Evolutionary conservation across 495 filamentous ascomycete species (phyloP).

Genomic region (Talaromyces liani): DNA sequence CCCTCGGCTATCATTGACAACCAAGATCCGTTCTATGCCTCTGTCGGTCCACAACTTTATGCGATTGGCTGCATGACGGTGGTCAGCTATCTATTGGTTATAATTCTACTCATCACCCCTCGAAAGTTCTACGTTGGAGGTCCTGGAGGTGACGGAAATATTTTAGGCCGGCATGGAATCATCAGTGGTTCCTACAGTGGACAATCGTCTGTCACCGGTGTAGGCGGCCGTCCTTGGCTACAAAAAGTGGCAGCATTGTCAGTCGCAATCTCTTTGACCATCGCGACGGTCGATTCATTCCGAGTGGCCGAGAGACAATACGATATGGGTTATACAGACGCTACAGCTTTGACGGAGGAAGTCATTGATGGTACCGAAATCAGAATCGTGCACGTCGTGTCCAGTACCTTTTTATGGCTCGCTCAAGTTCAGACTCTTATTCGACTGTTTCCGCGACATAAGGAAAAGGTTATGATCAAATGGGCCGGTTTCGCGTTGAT

Average conservation of each 20-base stretch:
- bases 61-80: conserved; percentile 86
- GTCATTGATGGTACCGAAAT: conserved; percentile 80
- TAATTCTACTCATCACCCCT: conserved; percentile 88
- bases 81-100: conserved; percentile 86
- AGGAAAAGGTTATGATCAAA: conserved; percentile 97
- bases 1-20: conserved; percentile 47
- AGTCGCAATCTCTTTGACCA: conserved; percentile 86
- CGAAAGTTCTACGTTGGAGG: conserved; percentile 84
- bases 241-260: conserved; percentile 90
- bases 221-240: conserved; percentile 91
- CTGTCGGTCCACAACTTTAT: conserved; percentile 83
- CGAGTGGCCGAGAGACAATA: conserved; percentile 75
- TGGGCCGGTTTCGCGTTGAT: conserved; percentile 96
- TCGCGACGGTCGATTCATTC: conserved; percentile 88
- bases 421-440: conserved; percentile 96
- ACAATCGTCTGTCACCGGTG: conserved; percentile 64
- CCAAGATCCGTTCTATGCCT: conserved; percentile 85
- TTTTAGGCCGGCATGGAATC: conserved; percentile 76
- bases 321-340: conserved; percentile 62
- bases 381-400: conserved; percentile 81
- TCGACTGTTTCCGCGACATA: conserved; percentile 88
- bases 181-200: conserved; percentile 66
- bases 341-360: conserved; percentile 56
- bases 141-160: conserved; percentile 54
- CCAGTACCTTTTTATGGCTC: conserved; percentile 92